Evolutionary conservation across 1,284 basidiomycete species (phyloP), one percentile per base, ranked within the genome.

Genomic region (Puccinia triticina): DNA sequence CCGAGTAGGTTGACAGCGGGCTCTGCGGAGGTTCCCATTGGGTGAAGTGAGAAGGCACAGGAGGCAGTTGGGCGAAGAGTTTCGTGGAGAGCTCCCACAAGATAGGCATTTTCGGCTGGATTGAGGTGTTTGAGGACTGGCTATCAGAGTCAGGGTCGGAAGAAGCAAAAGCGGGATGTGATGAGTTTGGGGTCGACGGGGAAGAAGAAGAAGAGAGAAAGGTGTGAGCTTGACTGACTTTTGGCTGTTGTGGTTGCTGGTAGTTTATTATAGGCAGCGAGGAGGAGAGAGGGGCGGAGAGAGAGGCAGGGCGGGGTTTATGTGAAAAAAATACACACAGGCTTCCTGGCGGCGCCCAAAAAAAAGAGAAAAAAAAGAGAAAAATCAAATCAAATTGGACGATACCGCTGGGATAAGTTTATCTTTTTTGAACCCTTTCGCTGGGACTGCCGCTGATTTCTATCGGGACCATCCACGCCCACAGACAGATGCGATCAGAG

Each of bases 1-100:
- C 89, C 84, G 91, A 90, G 82, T 91, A 88, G 14, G 94, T 96
- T 77, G 93, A 95, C 82, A 97, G 87, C 10, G 94, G 94, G 0
- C 93, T 93, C 85, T 90, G 88, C 34, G 92, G 93, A 59, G 89
- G 89, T 82, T 93, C 90, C 90, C 92, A 95, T 83, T 90, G 90
- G 29, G 18, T 43, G 26, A 71, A 80, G n/a, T 71, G 50, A 23
- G 48, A n/a, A 18, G 78, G 67, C 16, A 80, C 21, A 8, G 67
- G 29, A 26, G 78, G 78, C 26, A 80, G 53, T 50, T 73, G 78
- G 29, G 32, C 34, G 23, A 80, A 72, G 34, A 80, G 53, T 73
- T 72, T 61, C 7, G 40, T 43, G 32, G 78, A 43, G n/a, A 46
- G 46, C 37, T 80, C 69, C 78, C 78, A 80, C 18, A 80, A 53